A percentile compares a stretch with the other conserved stretches of the same genome.
Evolutionary conservation across 2,329 filamentous ascomycete genomes (phyloP).

Genomic region (Xylaria arbuscula): DNA sequence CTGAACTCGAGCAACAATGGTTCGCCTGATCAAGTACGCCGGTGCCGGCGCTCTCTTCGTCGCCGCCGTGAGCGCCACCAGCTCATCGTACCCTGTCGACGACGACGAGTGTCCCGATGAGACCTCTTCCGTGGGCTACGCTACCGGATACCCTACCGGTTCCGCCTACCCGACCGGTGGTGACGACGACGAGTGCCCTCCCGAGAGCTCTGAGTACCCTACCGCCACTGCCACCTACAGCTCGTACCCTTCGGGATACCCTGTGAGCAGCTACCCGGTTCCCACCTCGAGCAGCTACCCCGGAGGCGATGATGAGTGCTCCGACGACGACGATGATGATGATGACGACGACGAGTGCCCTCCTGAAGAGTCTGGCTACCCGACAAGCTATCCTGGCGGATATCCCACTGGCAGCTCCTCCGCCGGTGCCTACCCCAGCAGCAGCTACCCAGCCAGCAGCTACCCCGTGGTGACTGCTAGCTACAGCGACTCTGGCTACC

Average conservation of each 20-base stretch:
- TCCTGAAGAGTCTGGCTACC: conserved; percentile 26
- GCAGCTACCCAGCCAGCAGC: conserved; percentile 4
- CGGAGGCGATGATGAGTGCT: conserved; percentile 32
- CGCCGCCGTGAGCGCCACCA: conserved; percentile 44
- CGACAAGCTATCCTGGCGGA: not conserved
- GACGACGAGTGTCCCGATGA: conserved; percentile 32
- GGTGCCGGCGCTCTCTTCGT: conserved; percentile 48
- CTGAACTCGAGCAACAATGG: conserved; percentile 46
- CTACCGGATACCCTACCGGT: conserved; percentile 24
- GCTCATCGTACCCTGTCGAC: conserved; percentile 33
- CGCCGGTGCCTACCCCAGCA: conserved; percentile 10
- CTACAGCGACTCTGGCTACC: not conserved
- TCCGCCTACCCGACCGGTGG: conserved; percentile 21
- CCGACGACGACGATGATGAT: conserved; percentile 28
- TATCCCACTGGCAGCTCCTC: conserved; percentile 1
- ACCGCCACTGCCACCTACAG: conserved; percentile 30
- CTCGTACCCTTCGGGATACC: conserved; percentile 31
- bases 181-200: conserved; percentile 31
- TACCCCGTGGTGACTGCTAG: conserved; percentile 2
- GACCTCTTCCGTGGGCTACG: conserved; percentile 14
- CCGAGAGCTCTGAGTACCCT: conserved; percentile 29
- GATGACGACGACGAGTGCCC: conserved; percentile 29
- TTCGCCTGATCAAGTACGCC: conserved; percentile 49
- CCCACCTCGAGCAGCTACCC: conserved; percentile 32
- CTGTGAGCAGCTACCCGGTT: conserved; percentile 29